Conservation (phyloP, 2,329 filamentous ascomycete genomes). For the Keithomyces neogunnii region DNA sequence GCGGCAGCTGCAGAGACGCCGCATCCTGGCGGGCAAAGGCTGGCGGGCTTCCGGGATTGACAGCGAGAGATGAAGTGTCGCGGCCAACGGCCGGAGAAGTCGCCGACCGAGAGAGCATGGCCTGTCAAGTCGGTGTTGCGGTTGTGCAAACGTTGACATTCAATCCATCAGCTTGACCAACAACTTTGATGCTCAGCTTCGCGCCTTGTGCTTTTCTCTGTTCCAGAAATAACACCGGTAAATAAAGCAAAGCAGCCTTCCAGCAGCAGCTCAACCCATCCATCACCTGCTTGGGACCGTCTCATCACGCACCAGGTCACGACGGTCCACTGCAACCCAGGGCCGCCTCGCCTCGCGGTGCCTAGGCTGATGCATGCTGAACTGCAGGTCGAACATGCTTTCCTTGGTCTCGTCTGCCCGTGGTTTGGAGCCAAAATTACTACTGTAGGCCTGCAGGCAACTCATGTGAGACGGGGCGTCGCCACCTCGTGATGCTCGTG, state of each 20-base stretch:
- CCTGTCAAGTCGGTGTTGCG: background rate
- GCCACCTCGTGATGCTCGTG: constrained; percentile 2
- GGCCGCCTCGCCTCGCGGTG: background rate
- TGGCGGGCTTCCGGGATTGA: constrained; percentile 17
- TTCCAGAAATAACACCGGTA: no score
- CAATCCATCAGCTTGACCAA: background rate
- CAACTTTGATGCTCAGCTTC: no score
- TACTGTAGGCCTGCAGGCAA: background rate
- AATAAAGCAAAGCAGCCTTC: background rate
- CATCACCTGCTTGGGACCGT: background rate
- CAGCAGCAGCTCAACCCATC: background rate
- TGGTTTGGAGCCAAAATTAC: background rate
- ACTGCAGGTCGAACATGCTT: background rate
- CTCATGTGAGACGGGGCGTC: constrained; percentile 3
- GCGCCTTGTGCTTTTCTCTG: no score
- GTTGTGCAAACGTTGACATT: no score
- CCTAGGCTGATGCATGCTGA: background rate
- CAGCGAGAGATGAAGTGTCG: constrained; percentile 15
- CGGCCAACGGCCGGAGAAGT: constrained; percentile 12
- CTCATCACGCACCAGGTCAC: constrained; percentile 1
- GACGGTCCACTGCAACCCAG: background rate
- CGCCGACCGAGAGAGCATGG: constrained; percentile 4
- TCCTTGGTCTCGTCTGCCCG: background rate
- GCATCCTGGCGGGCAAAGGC: constrained; percentile 1
- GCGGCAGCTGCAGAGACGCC: background rate